phyloP scores from a whole-genome alignment of 164 flowering plant species.

The Nymphaea thermarum region DNA sequence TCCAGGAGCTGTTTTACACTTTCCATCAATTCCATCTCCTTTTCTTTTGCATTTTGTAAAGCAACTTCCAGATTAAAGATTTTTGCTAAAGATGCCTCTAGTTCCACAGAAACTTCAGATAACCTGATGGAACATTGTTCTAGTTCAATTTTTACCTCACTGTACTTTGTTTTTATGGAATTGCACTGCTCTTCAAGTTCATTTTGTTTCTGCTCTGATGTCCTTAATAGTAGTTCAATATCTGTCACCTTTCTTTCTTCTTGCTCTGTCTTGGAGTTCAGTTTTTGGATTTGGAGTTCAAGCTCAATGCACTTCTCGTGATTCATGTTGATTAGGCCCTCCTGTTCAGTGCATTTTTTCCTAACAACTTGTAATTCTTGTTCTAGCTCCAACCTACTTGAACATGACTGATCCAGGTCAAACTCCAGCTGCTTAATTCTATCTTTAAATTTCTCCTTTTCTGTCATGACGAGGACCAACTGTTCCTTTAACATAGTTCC shows the following conservation, averaged over 20 bases:
- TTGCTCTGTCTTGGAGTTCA: too few species aligned
- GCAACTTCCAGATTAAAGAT: not conserved
- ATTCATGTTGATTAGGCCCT: too few species aligned
- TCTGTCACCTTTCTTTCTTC: not conserved
- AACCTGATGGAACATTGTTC: not conserved
- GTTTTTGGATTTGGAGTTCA: too few species aligned
- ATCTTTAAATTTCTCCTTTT: constrained; percentile 8
- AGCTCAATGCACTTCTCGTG: too few species aligned
- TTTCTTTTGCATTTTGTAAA: not conserved
- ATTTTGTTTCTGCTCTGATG: not conserved
- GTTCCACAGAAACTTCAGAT: not conserved
- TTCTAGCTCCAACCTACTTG: not conserved
- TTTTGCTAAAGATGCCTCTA: not conserved
- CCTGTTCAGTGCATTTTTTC: too few species aligned
- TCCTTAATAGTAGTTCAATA: not conserved
- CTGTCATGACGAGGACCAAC: not conserved
- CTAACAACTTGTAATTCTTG: not conserved
- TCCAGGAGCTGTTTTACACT: not conserved
- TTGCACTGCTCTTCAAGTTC: not conserved
- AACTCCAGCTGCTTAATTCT: not conserved
- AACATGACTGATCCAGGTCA: not conserved
- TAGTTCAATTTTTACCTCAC: not conserved
- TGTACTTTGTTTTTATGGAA: not conserved
- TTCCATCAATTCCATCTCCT: not conserved
- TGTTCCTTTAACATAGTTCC: constrained; percentile 43